phyloP scores from a whole-genome alignment of 805 yeast species.

The Candida corydali region DNA sequence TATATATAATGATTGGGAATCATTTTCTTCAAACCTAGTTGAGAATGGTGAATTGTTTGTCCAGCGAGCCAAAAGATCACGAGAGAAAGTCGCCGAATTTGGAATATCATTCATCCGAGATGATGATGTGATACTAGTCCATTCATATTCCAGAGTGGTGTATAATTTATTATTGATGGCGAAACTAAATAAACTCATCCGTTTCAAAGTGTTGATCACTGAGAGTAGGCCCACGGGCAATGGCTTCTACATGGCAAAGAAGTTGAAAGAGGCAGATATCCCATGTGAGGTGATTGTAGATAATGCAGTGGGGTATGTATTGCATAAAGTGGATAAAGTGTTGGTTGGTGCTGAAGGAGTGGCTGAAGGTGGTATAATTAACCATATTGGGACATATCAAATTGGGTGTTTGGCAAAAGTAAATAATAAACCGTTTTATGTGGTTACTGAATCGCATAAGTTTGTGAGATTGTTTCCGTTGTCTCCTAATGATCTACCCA shows the following conservation, averaged over 20 bases:
- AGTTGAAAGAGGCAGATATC: slow-evolving; percentile 65
- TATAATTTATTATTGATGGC: slow-evolving; percentile 72
- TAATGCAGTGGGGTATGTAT: slow-evolving; percentile 88
- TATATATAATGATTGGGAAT: slow-evolving; percentile 90
- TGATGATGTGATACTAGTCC: slow-evolving; percentile 86
- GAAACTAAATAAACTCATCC: slow-evolving; percentile 63
- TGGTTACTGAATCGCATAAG: slow-evolving; percentile 91
- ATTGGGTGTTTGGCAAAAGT: slow-evolving; percentile 88
- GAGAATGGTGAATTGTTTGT: slow-evolving; percentile 92
- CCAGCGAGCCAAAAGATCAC: slow-evolving; percentile 84
- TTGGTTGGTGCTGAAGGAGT: slow-evolving; percentile 99
- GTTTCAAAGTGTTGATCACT: slow-evolving; percentile 89
- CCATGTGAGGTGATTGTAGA: slow-evolving; percentile 89
- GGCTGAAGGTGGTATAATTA: slow-evolving; percentile 97
- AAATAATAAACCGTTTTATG: slow-evolving; percentile 90
- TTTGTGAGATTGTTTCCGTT: slow-evolving; percentile 95
- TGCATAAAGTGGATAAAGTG: slow-evolving; percentile 88
- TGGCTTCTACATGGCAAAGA: slow-evolving; percentile 67
- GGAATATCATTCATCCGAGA: slow-evolving; percentile 90
- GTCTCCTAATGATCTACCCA: slow-evolving; percentile 85
- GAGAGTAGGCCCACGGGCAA: slow-evolving; percentile 86
- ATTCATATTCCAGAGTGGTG: slow-evolving; percentile 90
- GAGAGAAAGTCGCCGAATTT: slow-evolving; percentile 80
- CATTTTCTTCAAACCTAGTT: slow-evolving; percentile 81
- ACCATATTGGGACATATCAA: slow-evolving; percentile 92